Evolutionary conservation across 345 rosid genomes (phyloP).

Genomic region (Xanthoceras sorbifolium): DNA sequence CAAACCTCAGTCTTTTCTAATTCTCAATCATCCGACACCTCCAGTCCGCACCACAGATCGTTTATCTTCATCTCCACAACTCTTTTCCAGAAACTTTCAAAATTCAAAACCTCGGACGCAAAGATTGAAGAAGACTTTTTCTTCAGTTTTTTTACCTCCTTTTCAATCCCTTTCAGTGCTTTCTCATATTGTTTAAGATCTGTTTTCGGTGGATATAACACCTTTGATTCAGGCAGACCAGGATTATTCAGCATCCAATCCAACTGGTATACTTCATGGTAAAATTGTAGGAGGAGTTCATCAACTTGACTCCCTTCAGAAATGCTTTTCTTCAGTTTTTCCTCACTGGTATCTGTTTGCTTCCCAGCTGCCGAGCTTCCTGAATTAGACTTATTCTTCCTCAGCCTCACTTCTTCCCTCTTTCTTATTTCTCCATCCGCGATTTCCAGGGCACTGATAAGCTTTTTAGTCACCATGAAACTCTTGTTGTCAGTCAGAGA

Average conservation of each 20-base stretch:
- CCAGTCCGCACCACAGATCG: background rate
- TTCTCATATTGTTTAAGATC: background rate
- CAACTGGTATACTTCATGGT: background rate
- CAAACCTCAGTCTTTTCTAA: background rate
- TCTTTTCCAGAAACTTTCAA: background rate
- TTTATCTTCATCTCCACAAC: conserved; percentile 6
- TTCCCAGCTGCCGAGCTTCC: background rate
- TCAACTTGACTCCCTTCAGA: background rate
- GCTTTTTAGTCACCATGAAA: background rate
- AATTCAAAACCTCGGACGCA: background rate
- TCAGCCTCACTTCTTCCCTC: background rate
- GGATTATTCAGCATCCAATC: background rate
- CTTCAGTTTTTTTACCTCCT: background rate
- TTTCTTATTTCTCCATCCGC: background rate
- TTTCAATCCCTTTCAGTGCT: background rate
- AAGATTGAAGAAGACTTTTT: background rate
- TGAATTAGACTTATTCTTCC: background rate
- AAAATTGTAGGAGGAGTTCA: background rate
- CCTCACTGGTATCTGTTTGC: background rate
- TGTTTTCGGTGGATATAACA: background rate
- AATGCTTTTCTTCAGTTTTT: background rate
- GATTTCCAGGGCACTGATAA: background rate
- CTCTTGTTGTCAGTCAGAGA: background rate
- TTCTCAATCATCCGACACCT: background rate
- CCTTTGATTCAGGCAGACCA: conserved; percentile 5